phyloP scores from a whole-genome alignment of 495 filamentous ascomycete genomes.

The Letharia columbiana region DNA sequence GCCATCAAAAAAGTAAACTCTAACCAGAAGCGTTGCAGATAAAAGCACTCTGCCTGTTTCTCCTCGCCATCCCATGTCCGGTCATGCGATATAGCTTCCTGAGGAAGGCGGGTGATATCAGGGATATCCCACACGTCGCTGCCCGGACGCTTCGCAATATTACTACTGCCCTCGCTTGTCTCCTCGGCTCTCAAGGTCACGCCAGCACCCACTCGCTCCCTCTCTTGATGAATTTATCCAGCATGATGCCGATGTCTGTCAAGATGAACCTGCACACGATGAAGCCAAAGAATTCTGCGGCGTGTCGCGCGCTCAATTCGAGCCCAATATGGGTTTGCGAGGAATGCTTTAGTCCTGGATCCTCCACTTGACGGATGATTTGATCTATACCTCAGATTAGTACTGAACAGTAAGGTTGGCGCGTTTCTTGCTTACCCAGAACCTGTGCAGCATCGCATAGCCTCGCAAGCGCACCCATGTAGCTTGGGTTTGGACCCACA shows the following conservation, averaged over 20 bases:
- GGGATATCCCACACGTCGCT: background rate
- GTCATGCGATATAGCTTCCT: background rate
- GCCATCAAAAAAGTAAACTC: background rate
- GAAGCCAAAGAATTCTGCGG: constrained; percentile 96
- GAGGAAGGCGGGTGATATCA: background rate
- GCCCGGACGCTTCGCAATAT: constrained; percentile 9
- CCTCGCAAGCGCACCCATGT: constrained; percentile 83
- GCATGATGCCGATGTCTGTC: constrained; percentile 70
- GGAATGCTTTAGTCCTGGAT: constrained; percentile 76
- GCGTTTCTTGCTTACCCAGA: constrained; percentile 55
- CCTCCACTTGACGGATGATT: constrained; percentile 92
- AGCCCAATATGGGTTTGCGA: constrained; percentile 84
- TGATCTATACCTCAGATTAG: constrained; percentile 54
- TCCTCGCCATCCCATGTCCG: background rate
- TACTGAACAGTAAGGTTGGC: constrained; percentile 12
- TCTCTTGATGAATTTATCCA: constrained; percentile 96
- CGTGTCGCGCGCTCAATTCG: constrained; percentile 85
- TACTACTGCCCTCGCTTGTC: background rate
- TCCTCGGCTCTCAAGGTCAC: constrained; percentile 17
- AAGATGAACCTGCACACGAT: constrained; percentile 92
- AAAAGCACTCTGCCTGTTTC: background rate
- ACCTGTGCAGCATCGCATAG: constrained; percentile 92
- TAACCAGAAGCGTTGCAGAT: constrained; percentile 5
- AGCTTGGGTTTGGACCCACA: constrained; percentile 74
- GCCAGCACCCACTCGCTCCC: constrained; percentile 90